phyloP scores from a whole-genome alignment of 2,329 filamentous ascomycete species.

The Aureobasidium lini region DNA sequence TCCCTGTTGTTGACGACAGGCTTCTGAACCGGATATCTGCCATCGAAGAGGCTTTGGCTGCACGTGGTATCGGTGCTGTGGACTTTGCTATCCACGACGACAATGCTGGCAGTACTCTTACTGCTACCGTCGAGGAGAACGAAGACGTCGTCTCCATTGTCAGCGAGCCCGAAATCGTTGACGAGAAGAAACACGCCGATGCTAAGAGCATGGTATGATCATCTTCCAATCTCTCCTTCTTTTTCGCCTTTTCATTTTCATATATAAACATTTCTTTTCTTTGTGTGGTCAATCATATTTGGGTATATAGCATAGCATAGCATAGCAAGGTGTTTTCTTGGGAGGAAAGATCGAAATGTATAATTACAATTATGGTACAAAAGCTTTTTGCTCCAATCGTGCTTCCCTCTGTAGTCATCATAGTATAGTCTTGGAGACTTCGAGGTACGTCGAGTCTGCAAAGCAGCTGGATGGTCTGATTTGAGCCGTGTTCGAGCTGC shows the following conservation, averaged over 20 bases:
- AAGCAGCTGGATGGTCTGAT: too few species aligned
- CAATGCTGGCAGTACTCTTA: too few species aligned
- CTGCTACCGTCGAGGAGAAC: not conserved
- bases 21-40: not conserved
- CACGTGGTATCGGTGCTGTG: not conserved
- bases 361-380: too few species aligned
- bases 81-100: constrained; percentile 10
- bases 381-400: too few species aligned
- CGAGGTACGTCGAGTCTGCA: too few species aligned
- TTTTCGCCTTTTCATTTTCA: not conserved
- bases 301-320: not conserved
- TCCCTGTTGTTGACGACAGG: not conserved
- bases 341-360: too few species aligned
- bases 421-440: too few species aligned
- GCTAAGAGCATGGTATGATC: constrained; percentile 9
- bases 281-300: not conserved
- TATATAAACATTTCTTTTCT: not conserved
- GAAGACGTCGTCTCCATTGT: not conserved
- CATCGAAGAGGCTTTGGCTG: not conserved
- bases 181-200: constrained; percentile 7
- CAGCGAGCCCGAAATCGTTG: not conserved
- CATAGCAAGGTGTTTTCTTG: not conserved
- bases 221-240: too few species aligned
- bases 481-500: too few species aligned
- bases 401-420: too few species aligned